Percentiles rank a stretch among this genome's conserved stretches.
phyloP scores from a whole-genome alignment of 768 basidiomycete species.

The Podaxis mareebaensis region DNA sequence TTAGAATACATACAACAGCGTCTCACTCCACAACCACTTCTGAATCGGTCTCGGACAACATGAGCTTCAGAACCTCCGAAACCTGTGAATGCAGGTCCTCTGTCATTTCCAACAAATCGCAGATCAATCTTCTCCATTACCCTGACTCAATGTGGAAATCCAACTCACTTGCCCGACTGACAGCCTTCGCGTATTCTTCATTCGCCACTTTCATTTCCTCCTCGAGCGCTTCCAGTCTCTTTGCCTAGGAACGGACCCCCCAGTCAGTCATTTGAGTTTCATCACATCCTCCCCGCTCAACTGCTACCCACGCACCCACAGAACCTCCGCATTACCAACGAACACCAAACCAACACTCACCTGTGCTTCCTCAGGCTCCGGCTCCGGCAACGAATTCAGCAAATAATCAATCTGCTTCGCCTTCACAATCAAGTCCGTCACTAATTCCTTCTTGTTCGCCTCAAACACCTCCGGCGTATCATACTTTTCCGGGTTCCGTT shows the following conservation, averaged over 20 bases:
- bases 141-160: not conserved
- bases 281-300: not conserved
- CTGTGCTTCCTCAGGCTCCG: constrained; percentile 78
- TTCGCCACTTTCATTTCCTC: constrained; percentile 72
- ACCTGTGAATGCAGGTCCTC: constrained; percentile 64
- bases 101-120: constrained; percentile 24
- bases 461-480: constrained; percentile 76
- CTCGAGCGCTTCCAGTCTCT: constrained; percentile 66
- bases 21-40: constrained; percentile 14
- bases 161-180: constrained; percentile 74
- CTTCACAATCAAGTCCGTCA: constrained; percentile 78
- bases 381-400: constrained; percentile 75
- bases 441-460: constrained; percentile 84
- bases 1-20: no score
- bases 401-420: constrained; percentile 89
- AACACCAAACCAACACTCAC: constrained; percentile 32
- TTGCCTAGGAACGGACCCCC: constrained; percentile 45
- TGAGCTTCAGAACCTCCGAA: constrained; percentile 53
- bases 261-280: not conserved
- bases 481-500: constrained; percentile 68
- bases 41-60: constrained; percentile 55
- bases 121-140: not conserved
- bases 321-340: not conserved
- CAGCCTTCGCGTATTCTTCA: constrained; percentile 70
- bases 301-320: not conserved